A percentile compares a stretch with the other conserved stretches of the same genome.
phyloP scores from a whole-genome alignment of 1,284 basidiomycete genomes.

The Ceratobasidium sp. region DNA sequence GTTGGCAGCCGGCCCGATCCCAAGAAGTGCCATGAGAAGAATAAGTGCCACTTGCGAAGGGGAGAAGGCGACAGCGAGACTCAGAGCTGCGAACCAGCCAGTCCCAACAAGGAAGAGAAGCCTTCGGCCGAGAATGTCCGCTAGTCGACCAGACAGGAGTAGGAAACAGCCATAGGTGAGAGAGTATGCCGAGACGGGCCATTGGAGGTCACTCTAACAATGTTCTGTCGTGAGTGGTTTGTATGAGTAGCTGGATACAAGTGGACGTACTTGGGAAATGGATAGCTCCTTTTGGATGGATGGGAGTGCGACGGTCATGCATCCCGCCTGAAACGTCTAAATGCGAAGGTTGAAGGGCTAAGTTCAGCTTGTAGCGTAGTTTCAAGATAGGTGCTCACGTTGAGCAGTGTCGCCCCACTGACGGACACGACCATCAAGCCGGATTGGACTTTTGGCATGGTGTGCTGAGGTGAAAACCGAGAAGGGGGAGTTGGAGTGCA shows the following conservation, averaged over 20 bases:
- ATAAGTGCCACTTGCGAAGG: constrained; percentile 40
- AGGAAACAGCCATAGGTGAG: constrained; percentile 48
- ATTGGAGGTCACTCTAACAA: constrained; percentile 41
- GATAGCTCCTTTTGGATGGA: constrained; percentile 46
- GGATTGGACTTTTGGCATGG: constrained; percentile 33
- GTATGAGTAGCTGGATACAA: background rate
- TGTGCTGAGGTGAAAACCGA: background rate
- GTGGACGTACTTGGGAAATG: constrained; percentile 40
- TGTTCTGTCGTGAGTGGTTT: background rate
- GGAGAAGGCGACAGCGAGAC: constrained; percentile 44
- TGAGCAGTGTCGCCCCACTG: constrained; percentile 40
- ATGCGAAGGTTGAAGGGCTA: background rate
- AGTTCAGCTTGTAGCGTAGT: background rate
- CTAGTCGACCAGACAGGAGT: constrained; percentile 46
- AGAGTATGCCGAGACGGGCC: constrained; percentile 41
- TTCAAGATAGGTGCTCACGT: constrained; percentile 14
- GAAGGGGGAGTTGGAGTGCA: background rate
- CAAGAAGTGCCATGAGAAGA: constrained; percentile 45
- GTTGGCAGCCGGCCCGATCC: constrained; percentile 46
- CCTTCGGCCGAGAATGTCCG: constrained; percentile 46
- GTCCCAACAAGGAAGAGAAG: constrained; percentile 47
- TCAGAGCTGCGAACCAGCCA: constrained; percentile 40
- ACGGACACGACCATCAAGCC: constrained; percentile 27
- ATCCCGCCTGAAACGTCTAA: constrained; percentile 46
- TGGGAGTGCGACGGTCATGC: constrained; percentile 49